These are phyloP conservation scores for Acer negundo DNA, from an alignment of 345 rosid genomes.

Conservation along the genomic window DNA sequence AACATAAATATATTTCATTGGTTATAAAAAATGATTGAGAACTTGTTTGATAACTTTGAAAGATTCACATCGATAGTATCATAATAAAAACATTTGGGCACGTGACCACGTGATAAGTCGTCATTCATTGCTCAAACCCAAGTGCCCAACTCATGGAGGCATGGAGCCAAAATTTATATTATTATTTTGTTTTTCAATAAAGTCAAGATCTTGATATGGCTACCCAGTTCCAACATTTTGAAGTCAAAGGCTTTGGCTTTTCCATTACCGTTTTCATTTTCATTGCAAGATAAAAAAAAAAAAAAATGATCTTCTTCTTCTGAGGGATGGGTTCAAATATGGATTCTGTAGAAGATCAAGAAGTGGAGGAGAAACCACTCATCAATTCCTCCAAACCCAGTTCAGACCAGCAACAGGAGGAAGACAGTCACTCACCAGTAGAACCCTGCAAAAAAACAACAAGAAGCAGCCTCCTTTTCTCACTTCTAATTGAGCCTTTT, in stretches of 20 bases:
- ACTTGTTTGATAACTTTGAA: too few species aligned
- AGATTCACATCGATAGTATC: too few species aligned
- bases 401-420: not conserved
- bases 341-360: constrained; percentile 32
- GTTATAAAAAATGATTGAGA: too few species aligned
- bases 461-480: constrained; percentile 10
- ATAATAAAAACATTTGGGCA: too few species aligned
- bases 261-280: not conserved
- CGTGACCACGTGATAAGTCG: too few species aligned
- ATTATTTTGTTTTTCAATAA: not conserved
- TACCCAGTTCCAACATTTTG: constrained; percentile 1
- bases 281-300: not conserved
- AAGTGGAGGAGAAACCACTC: constrained; percentile 17
- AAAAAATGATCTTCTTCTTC: too few species aligned
- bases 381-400: not conserved
- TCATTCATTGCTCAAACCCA: too few species aligned
- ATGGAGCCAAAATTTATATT: too few species aligned
- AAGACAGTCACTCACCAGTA: not conserved
- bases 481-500: constrained; percentile 54
- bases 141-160: too few species aligned
- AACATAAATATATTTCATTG: too few species aligned
- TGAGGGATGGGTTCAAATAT: constrained; percentile 15
- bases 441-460: constrained; percentile 16
- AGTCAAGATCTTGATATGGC: constrained; percentile 7
- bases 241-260: not conserved